Percentiles rank a stretch among this genome's conserved stretches.
Evolutionary conservation across 73 alveolate species (phyloP).

Genomic region (Tetrahymena thermophila): DNA sequence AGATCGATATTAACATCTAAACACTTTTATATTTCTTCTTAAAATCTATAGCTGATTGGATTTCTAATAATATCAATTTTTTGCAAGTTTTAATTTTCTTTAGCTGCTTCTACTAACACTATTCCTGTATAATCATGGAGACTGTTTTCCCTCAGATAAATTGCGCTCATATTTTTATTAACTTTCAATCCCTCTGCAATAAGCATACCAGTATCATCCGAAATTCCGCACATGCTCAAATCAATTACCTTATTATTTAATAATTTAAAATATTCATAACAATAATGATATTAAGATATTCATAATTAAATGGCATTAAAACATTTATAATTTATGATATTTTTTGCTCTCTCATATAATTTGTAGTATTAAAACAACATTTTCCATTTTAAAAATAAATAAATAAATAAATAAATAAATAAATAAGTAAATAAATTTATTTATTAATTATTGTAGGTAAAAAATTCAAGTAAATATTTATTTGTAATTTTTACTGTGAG

Average conservation of each 20-base stretch:
- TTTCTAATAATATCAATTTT: neutral
- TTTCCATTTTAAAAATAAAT: too few relatives aligned
- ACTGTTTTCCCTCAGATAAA: conserved; percentile 2
- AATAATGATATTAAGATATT: too few relatives aligned
- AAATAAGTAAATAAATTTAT: too few relatives aligned
- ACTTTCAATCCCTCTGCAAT: neutral
- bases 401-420: neutral
- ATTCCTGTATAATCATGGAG: conserved; percentile 14
- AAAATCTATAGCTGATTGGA: conserved; percentile 7
- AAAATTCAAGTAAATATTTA: too few relatives aligned
- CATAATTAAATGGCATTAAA: too few relatives aligned
- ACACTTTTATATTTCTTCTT: neutral
- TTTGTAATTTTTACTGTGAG: neutral
- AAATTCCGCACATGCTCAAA: neutral
- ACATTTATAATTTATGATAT: too few relatives aligned
- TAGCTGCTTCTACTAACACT: conserved; percentile 7
- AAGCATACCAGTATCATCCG: neutral
- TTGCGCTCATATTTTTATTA: neutral
- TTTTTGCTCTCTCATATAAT: too few relatives aligned
- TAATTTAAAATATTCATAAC: neutral
- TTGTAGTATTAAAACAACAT: too few relatives aligned
- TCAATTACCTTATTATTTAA: neutral
- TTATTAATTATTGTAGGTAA: too few relatives aligned
- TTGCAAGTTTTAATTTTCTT: neutral
- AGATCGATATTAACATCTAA: neutral